A percentile compares a stretch with the other conserved stretches of the same genome.
Evolutionary conservation across 23 red algal genomes (phyloP).

Genomic region (Gracilaria domingensis): DNA sequence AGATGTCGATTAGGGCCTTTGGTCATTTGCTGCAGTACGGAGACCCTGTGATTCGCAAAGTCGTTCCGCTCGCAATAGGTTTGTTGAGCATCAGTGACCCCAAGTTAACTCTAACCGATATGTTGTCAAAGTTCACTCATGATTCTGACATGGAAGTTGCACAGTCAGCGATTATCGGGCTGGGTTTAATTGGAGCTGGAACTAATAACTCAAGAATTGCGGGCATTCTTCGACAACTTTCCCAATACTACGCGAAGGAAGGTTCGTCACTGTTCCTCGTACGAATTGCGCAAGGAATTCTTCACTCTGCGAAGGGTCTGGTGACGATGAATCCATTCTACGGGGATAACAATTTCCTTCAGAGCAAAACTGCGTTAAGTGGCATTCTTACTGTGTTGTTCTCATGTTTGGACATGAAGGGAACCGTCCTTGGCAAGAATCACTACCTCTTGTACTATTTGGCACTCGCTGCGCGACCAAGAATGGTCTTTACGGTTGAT

Average conservation of each 20-base stretch:
- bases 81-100: conserved; percentile 89
- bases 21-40: conserved; percentile 94
- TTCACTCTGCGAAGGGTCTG: conserved; percentile 89
- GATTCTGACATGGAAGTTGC: conserved; percentile 93
- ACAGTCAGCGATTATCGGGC: conserved; percentile 80
- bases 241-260: conserved; percentile 90
- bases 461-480: conserved; percentile 79
- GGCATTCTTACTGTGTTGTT: conserved; percentile 93
- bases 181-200: conserved; percentile 92
- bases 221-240: conserved; percentile 89
- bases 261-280: conserved; percentile 82
- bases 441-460: conserved; percentile 96
- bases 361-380: conserved; percentile 76
- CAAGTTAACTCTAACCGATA: conserved; percentile 80
- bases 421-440: conserved; percentile 88
- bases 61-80: conserved; percentile 89
- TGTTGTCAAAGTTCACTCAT: conserved; percentile 94
- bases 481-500: conserved; percentile 94
- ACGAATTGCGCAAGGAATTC: conserved; percentile 92
- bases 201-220: conserved; percentile 97
- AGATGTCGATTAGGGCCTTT: conserved; percentile 89
- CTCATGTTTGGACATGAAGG: conserved; percentile 82
- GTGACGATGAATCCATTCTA: conserved; percentile 89
- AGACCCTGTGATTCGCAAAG: conserved; percentile 72
- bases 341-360: conserved; percentile 73